Percentiles rank a stretch among this genome's conserved stretches.
Conservation (phyloP, 495 filamentous ascomycete species). For the Aspergillus sclerotioniger region DNA sequence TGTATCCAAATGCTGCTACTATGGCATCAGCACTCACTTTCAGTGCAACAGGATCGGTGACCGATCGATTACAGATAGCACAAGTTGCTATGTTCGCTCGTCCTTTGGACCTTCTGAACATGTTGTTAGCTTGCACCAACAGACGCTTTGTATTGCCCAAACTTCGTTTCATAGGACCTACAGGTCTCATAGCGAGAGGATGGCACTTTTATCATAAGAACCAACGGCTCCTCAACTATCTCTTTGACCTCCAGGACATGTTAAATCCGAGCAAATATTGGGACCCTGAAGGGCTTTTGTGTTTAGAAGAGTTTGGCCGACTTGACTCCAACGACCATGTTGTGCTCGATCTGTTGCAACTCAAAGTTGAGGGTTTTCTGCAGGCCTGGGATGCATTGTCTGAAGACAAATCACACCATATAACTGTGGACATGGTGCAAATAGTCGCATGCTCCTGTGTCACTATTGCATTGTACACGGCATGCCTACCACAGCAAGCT, state of each 20-base stretch:
- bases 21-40: slow-evolving; percentile 19
- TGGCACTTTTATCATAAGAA: slow-evolving; percentile 42
- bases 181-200: slow-evolving; percentile 28
- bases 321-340: slow-evolving; percentile 40
- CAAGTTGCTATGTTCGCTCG: slow-evolving; percentile 42
- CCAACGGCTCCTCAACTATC: slow-evolving; percentile 33
- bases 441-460: slow-evolving; percentile 47
- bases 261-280: slow-evolving; percentile 31
- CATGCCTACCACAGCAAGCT: slow-evolving; percentile 33
- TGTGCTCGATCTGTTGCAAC: slow-evolving; percentile 45
- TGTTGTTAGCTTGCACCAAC: slow-evolving; percentile 44
- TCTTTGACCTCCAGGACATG: slow-evolving; percentile 30
- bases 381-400: slow-evolving; percentile 44
- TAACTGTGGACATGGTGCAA: slow-evolving; percentile 47
- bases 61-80: slow-evolving; percentile 40
- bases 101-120: slow-evolving; percentile 36
- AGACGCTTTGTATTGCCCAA: slow-evolving; percentile 25
- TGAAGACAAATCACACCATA: slow-evolving; percentile 40
- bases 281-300: slow-evolving; percentile 21
- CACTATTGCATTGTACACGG: slow-evolving; percentile 31
- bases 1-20: not conserved
- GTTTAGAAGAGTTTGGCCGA: slow-evolving; percentile 24
- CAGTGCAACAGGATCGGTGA: slow-evolving; percentile 27
- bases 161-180: slow-evolving; percentile 24
- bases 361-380: slow-evolving; percentile 43